A percentile compares a stretch with the other conserved stretches of the same genome.
Conservation (phyloP, 805 yeast species). For the Starmerella davenportii region DNA sequence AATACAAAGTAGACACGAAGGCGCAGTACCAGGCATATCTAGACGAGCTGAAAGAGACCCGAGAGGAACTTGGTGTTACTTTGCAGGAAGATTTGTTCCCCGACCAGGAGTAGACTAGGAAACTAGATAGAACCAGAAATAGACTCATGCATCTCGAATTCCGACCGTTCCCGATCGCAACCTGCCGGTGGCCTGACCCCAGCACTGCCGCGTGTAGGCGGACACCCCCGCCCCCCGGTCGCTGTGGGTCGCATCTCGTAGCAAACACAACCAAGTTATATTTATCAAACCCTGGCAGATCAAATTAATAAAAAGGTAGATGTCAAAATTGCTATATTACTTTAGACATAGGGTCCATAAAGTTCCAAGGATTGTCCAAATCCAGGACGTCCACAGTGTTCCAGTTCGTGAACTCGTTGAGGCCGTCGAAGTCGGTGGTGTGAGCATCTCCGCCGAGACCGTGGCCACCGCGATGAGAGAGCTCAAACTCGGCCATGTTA, state of each 20-base stretch:
- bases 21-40: slow-evolving; percentile 91
- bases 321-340: too few relatives aligned
- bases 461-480: too few relatives aligned
- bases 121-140: not conserved
- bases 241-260: too few relatives aligned
- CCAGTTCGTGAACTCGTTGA: not conserved
- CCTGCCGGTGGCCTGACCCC: too few relatives aligned
- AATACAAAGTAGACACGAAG: slow-evolving; percentile 86
- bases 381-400: slow-evolving; percentile 5
- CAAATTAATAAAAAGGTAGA: too few relatives aligned
- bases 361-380: slow-evolving; percentile 10
- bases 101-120: slow-evolving; percentile 10
- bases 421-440: not conserved
- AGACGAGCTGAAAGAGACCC: slow-evolving; percentile 78
- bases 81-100: slow-evolving; percentile 72
- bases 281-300: too few relatives aligned
- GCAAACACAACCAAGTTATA: too few relatives aligned
- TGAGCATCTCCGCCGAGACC: too few relatives aligned
- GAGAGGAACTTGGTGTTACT: slow-evolving; percentile 84
- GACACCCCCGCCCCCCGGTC: too few relatives aligned
- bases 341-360: not conserved
- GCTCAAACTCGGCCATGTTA: too few relatives aligned
- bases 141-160: not conserved
- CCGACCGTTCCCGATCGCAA: too few relatives aligned
- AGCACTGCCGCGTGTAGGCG: too few relatives aligned